These are phyloP conservation scores for Cyberlindnera sargentensis DNA, from an alignment of 805 yeast genomes.

Conservation along the genomic window DNA sequence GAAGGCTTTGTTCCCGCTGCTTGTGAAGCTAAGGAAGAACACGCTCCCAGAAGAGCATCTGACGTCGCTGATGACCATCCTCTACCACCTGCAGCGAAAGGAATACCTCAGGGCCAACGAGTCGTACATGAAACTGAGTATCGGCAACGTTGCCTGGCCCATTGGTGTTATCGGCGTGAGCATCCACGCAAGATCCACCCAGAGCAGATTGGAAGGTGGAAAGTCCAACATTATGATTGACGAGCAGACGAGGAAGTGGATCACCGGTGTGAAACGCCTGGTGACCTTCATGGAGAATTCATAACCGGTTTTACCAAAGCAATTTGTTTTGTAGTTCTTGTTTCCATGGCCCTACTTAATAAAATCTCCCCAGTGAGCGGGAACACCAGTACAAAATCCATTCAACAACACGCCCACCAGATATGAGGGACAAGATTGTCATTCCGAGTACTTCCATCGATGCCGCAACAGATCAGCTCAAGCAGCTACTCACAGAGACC, in stretches of 20 bases:
- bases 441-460: not conserved
- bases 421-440: not conserved
- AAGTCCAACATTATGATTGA: constrained; percentile 73
- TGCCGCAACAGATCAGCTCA: not conserved
- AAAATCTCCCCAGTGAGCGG: no score
- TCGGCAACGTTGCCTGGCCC: constrained; percentile 92
- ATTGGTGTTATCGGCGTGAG: constrained; percentile 77
- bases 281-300: constrained; percentile 39
- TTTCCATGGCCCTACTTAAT: no score
- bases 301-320: no score
- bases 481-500: not conserved
- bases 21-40: constrained; percentile 45
- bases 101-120: constrained; percentile 53
- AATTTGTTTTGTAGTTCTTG: no score
- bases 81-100: constrained; percentile 50
- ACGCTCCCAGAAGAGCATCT: constrained; percentile 34
- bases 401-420: not conserved
- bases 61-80: constrained; percentile 51
- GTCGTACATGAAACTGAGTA: constrained; percentile 65
- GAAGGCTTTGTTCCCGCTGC: constrained; percentile 39
- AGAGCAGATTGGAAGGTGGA: constrained; percentile 47
- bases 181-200: constrained; percentile 68
- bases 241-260: constrained; percentile 71
- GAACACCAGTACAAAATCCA: not conserved
- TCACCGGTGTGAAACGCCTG: constrained; percentile 64